Conservation (phyloP, 495 filamentous ascomycete genomes). For the Chlorociboria aeruginascens region DNA sequence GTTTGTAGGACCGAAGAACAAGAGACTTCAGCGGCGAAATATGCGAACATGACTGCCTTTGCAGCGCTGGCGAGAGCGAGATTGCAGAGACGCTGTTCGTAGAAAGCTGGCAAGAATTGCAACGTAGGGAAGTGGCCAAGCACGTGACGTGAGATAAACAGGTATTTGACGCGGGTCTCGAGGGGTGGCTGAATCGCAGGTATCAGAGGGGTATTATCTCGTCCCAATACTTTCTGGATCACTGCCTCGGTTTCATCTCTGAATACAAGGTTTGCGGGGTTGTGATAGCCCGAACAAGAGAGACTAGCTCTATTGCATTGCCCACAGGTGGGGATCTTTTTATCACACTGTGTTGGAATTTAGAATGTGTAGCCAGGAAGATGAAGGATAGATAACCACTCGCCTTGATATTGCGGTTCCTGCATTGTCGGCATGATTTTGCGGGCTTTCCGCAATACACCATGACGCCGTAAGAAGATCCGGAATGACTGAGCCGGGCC, state of each 20-base stretch:
- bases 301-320: constrained; percentile 8
- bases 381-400: background rate
- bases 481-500: background rate
- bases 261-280: constrained; percentile 1
- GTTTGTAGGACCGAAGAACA: background rate
- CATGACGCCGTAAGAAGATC: background rate
- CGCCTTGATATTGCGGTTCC: constrained; percentile 5
- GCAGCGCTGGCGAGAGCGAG: background rate
- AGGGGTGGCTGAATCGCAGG: background rate
- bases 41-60: constrained; percentile 6
- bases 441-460: constrained; percentile 9
- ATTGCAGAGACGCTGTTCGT: background rate
- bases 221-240: background rate
- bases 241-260: constrained; percentile 2
- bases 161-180: background rate
- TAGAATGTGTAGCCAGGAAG: background rate
- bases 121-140: background rate
- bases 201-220: too few species aligned
- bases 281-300: constrained; percentile 5
- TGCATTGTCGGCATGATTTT: constrained; percentile 7
- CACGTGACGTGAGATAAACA: constrained; percentile 3
- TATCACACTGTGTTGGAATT: constrained; percentile 7
- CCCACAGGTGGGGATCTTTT: constrained; percentile 4
- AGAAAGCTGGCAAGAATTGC: constrained; percentile 2
- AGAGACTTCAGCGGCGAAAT: background rate